Evolutionary conservation across 441 rosid genomes (phyloP), one percentile per base, ranked within the genome.

Genomic region (Croton setiger): DNA sequence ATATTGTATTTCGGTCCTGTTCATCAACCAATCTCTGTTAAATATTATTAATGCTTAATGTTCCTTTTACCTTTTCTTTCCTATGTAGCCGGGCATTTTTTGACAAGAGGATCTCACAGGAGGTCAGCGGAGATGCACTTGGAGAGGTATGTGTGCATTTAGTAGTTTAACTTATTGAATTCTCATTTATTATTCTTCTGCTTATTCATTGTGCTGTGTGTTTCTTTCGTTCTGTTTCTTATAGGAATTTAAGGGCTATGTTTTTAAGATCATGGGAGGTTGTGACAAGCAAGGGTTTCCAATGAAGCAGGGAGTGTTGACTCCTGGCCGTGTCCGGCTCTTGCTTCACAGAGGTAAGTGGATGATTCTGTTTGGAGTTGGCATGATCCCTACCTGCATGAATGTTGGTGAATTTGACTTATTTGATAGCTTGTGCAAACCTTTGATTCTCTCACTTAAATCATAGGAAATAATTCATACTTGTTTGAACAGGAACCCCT

Each of bases 231-330:
- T 33, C 21, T 35, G 21, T 13, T 27, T 27, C 31, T 27, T 27
- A 5, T 64, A 83, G 84, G 86, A 83, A 48, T 83, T 83, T 11
- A 83, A 76, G 66, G 82, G 84, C 8, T 83, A 83, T 72, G 84
- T 83, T 39, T 83, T 83, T 70, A 76, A 74, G 51, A 83, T 83
- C 62, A 79, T 68, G 83, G 82, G 83, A 53, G 87, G 87, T 41
- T 83, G 83, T 56, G 87, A 81, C 73, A 81, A 83, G 70, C 87
- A 83, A 72, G 84, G 84, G 3, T 81, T 83, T 23, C 84, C 84
- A 21, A 81, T 81, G 83, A 79, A 83, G 77, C 87, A 81, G 74
- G 85, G 83, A 58, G 85, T 83, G 55, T 62, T 83, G 48, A 79
- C 87, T 31, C 77, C 81, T 60, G 85, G 85, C 35, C 82, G 87